Base-by-base conservation (phyloP, 306 rosid species). In the Prunus armeniaca region DNA sequence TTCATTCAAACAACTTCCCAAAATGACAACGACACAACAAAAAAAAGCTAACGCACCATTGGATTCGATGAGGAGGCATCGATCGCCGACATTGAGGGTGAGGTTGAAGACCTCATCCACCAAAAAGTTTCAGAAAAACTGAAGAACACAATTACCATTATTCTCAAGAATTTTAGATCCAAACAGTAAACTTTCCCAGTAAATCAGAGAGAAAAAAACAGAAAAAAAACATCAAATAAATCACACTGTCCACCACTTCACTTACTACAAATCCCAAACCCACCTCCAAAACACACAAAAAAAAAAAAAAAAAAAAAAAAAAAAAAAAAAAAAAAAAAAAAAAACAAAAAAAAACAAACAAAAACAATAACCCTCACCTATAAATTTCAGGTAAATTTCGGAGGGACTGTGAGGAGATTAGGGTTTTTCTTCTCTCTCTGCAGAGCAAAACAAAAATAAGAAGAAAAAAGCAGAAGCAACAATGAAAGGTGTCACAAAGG, bases 401-500 rank as follows among this genome's bases (percentile, higher is more conserved):
- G 32, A 12, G 65, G n/a, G 28, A 34, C 32, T 8, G 54, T 1
- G 6, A 5, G 7, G 28, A 30, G 52, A 46, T 72, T 74, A 74
- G 78, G 78, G 61, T 74, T 69, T 67, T 24, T 68, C 0, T 55
- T 55, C 22, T 47, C 20, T 46, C 14, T 45, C 1, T 1, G 0
- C 25, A 0, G 25, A 1, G 1, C 25, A 24, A 24, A 24, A 1
- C 25, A 24, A 24, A 1, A 24, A 25, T n/a, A 24, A 38, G 55
- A 50, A 45, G 4, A 27, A 19, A 47, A 17, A 19, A n/a, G n/a
- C 30, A 28, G 9, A 60, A 60, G 63, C 6, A 14, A 49, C 6
- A 20, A 90, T 85, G 91, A 91, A 90, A 74, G 87, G 81, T 47
- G 81, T 88, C 67, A 79, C 89, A 0, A 91, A 87, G 24, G 89